Evolutionary conservation across 129 eudicot genomes (phyloP).

Genomic region (Tagetes patula): DNA sequence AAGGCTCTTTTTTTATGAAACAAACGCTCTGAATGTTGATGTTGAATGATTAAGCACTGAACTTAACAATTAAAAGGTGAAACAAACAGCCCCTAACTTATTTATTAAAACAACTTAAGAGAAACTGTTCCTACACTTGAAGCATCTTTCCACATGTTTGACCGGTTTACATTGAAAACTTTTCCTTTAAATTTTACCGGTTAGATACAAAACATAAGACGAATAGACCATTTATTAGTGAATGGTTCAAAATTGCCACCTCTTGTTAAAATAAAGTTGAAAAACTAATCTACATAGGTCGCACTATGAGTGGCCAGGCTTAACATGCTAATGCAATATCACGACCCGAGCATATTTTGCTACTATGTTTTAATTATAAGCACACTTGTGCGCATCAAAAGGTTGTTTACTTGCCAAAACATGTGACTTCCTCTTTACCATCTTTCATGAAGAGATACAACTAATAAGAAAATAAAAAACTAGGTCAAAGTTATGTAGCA

Average conservation of each 20-base stretch:
- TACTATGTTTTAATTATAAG: slow-evolving; percentile 62
- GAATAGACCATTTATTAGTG: not conserved
- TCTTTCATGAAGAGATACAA: slow-evolving; percentile 34
- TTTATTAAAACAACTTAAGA: not conserved
- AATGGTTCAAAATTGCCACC: slow-evolving; percentile 12
- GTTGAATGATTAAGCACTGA: too few relatives aligned
- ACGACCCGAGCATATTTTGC: slow-evolving; percentile 55
- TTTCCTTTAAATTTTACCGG: too few relatives aligned
- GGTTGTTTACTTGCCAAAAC: slow-evolving; percentile 58
- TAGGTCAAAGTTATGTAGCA: not conserved
- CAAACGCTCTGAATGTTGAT: too few relatives aligned
- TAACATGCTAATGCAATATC: slow-evolving; percentile 60
- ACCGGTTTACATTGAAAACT: not conserved
- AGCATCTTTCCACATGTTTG: not conserved
- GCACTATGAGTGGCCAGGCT: slow-evolving; percentile 62
- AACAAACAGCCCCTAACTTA: too few relatives aligned
- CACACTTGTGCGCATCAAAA: slow-evolving; percentile 54
- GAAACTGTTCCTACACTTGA: not conserved
- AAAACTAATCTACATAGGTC: slow-evolving; percentile 35
- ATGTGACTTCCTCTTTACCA: slow-evolving; percentile 47
- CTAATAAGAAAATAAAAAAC: not conserved
- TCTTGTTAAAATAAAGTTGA: not conserved
- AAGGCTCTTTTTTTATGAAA: too few relatives aligned
- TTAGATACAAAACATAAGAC: not conserved
- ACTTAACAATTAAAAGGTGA: too few relatives aligned